Base-by-base conservation (phyloP, 192 early-diverging fungal genomes). In the Paraglomus brasilianum region DNA sequence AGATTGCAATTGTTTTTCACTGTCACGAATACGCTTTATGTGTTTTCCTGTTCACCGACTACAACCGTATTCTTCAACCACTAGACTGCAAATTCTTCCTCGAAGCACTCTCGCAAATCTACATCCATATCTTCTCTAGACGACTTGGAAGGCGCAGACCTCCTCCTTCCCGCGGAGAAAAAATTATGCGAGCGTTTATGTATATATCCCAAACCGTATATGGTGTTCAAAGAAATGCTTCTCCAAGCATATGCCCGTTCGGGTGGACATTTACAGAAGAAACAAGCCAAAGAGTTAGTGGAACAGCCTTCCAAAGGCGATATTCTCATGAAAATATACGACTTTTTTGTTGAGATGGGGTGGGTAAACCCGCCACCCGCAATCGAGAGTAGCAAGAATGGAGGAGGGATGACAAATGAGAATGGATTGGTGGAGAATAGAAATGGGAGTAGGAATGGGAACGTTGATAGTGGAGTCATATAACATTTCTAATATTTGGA, bases 291-390 rank as follows among this genome's bases (percentile, higher is more conserved):
- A 13, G 82, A 89, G 50, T 72, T 98, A 62, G 87, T 95, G 78
- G 30, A 30, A 30, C 30, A 30, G 30, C 30, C 30, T 30, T 30
- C 30, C 30, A 93, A 91, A 77, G 93, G 96, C 63, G 96, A 98
- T 75, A 88, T 88, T 5, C 87, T 88, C 80, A 95, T 93, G 74
- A 76, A 81, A 73, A 86, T 98, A 8, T 95, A 89, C 67, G 91
- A 97, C 70, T 95, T 96, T 74, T 98, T 95, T 74, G 86, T 94
- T 8, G 85, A 90, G 63, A 90, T 81, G 72, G 94, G 94, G 5
- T 98, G 95, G 95, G 88, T 98, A 30, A 30, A 30, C 1, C 30
- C 3, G 30, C 30, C 30, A 30, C 30, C 30, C 30, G 30, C 30
- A 30, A 30, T 30, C 3, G 30, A 3, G 30, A 30, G 30, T 30